phyloP scores from a whole-genome alignment of 2,329 filamentous ascomycete species.

The Didymella sp. region DNA sequence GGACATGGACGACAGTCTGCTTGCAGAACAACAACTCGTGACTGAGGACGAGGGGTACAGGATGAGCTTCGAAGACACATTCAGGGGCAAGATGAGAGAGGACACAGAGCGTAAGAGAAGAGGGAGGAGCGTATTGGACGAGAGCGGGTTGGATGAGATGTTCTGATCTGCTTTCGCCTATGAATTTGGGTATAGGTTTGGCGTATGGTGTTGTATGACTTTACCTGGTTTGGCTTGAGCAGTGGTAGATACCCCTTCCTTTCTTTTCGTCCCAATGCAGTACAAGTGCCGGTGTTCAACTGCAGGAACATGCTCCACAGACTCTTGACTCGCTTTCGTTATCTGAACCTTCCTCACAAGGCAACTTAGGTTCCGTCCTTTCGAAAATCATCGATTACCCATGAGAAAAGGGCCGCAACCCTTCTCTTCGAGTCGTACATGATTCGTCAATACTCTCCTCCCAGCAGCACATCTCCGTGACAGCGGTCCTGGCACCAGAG shows the following conservation, averaged over 20 bases:
- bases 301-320: background rate
- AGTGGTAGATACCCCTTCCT: slow-evolving; percentile 1
- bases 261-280: background rate
- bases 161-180: slow-evolving; percentile 27
- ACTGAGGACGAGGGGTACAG: slow-evolving; percentile 24
- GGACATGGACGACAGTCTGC: slow-evolving; percentile 15
- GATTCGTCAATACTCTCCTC: too few species aligned
- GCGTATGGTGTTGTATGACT: slow-evolving; percentile 4
- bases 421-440: too few species aligned
- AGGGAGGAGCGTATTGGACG: slow-evolving; percentile 34
- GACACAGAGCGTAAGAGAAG: slow-evolving; percentile 2
- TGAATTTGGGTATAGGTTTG: background rate
- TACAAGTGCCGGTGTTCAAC: background rate
- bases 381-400: too few species aligned
- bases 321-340: background rate
- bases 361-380: too few species aligned
- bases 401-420: too few species aligned
- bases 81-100: slow-evolving; percentile 28
- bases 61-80: slow-evolving; percentile 54
- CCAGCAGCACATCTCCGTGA: too few species aligned
- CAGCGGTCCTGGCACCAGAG: too few species aligned
- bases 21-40: slow-evolving; percentile 18
- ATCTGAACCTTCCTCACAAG: too few species aligned
- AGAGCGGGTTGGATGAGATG: slow-evolving; percentile 48
- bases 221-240: background rate